Percentiles rank a stretch among this genome's conserved stretches.
phyloP scores from a whole-genome alignment of 2,329 filamentous ascomycete species.

The Cercospora sp. region DNA sequence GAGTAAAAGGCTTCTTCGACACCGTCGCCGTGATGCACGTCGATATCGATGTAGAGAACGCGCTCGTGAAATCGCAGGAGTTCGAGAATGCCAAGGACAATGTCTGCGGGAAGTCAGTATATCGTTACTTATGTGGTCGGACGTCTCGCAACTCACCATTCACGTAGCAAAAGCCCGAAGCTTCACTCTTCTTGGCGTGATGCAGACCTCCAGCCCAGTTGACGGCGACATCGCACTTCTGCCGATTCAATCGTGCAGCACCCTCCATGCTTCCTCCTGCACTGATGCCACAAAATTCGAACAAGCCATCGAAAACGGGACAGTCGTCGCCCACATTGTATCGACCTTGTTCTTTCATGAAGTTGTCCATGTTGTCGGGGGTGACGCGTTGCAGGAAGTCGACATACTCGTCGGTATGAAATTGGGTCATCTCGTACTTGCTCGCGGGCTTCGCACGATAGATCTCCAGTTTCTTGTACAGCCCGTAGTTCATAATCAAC shows the following conservation, averaged over 20 bases:
- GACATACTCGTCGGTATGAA: slow-evolving; percentile 72
- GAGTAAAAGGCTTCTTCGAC: slow-evolving; percentile 73
- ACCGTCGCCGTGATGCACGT: slow-evolving; percentile 67
- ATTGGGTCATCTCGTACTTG: slow-evolving; percentile 71
- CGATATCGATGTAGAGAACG: slow-evolving; percentile 67
- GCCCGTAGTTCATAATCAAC: slow-evolving; percentile 69
- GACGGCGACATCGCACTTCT: slow-evolving; percentile 66
- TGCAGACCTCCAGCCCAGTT: slow-evolving; percentile 54
- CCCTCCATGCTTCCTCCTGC: slow-evolving; percentile 71
- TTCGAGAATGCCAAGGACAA: slow-evolving; percentile 66
- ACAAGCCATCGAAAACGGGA: slow-evolving; percentile 69
- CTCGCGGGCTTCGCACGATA: slow-evolving; percentile 56
- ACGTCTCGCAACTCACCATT: slow-evolving; percentile 40
- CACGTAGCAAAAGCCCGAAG: slow-evolving; percentile 51
- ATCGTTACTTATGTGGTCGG: background rate
- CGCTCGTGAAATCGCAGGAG: slow-evolving; percentile 64
- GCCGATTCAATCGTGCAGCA: slow-evolving; percentile 65
- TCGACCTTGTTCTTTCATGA: slow-evolving; percentile 82
- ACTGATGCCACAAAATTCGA: slow-evolving; percentile 70
- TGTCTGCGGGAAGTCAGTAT: slow-evolving; percentile 49
- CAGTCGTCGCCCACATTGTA: slow-evolving; percentile 65
- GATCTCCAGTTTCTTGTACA: slow-evolving; percentile 74
- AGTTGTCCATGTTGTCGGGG: slow-evolving; percentile 96
- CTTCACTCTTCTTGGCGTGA: slow-evolving; percentile 52
- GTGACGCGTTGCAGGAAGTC: slow-evolving; percentile 82